These are phyloP conservation scores for Globisporangium polare DNA, from an alignment of 352 stramenopile species.

Conservation along the genomic window DNA sequence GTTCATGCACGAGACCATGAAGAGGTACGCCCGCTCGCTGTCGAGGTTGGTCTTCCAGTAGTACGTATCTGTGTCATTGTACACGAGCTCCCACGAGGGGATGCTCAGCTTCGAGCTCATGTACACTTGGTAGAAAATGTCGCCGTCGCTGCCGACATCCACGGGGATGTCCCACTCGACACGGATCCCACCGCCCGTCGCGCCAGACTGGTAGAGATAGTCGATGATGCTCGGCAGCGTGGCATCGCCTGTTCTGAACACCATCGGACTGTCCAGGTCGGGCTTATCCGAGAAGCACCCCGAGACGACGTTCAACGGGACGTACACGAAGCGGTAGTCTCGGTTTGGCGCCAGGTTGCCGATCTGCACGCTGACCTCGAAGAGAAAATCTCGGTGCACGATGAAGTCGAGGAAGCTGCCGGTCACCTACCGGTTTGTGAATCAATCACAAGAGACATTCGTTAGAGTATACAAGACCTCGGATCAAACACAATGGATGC, in stretches of 20 bases:
- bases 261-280: not conserved
- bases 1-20: conserved; percentile 47
- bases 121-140: conserved; percentile 50
- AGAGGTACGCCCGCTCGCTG: conserved; percentile 40
- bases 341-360: conserved; percentile 34
- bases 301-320: conserved; percentile 47
- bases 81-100: conserved; percentile 33
- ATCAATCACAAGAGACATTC: not conserved
- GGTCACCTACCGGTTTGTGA: conserved; percentile 16
- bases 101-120: conserved; percentile 25
- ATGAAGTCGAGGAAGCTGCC: conserved; percentile 28
- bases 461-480: not conserved
- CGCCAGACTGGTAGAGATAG: conserved; percentile 27
- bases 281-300: conserved; percentile 20
- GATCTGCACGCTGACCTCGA: conserved; percentile 40
- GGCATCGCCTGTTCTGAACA: conserved; percentile 24
- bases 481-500: not conserved
- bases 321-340: conserved; percentile 37
- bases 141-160: conserved; percentile 31
- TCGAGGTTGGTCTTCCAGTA: conserved; percentile 56
- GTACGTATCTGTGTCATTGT: conserved; percentile 33
- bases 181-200: conserved; percentile 49
- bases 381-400: conserved; percentile 18
- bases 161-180: conserved; percentile 36
- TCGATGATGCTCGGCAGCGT: conserved; percentile 23